Conservation (phyloP, 2,329 filamentous ascomycete genomes). For the Simplicillium aogashimaense region DNA sequence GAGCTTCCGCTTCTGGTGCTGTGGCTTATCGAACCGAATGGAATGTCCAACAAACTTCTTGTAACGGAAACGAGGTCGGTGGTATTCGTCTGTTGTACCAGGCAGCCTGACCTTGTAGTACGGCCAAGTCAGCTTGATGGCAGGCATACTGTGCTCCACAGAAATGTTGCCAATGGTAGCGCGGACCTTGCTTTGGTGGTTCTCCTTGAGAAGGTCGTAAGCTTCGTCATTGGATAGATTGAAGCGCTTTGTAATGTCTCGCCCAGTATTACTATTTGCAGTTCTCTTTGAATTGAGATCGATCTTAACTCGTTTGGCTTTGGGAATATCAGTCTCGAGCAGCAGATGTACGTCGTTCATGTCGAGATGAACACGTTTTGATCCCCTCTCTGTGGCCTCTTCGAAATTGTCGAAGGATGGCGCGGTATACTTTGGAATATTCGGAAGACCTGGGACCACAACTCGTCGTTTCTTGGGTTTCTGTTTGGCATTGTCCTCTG, state of each 20-base stretch:
- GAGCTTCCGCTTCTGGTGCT: conserved; percentile 68
- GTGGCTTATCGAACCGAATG: conserved; percentile 64
- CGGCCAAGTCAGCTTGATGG: conserved; percentile 83
- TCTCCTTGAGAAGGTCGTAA: conserved; percentile 92
- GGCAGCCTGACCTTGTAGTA: conserved; percentile 86
- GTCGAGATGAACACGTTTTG: conserved; percentile 74
- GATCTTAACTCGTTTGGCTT: conserved; percentile 47
- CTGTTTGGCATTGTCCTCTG: conserved; percentile 27
- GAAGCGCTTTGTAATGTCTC: conserved; percentile 71
- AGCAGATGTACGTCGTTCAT: conserved; percentile 82
- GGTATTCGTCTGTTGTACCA: conserved; percentile 68
- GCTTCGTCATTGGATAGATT: conserved; percentile 95
- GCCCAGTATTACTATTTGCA: conserved; percentile 59
- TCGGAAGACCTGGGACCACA: conserved; percentile 47
- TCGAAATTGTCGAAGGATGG: conserved; percentile 77
- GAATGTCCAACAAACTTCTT: conserved; percentile 55
- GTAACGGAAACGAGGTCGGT: conserved; percentile 70
- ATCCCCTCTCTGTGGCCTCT: conserved; percentile 58
- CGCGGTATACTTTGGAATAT: conserved; percentile 48
- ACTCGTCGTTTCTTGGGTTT: conserved; percentile 60
- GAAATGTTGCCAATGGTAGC: conserved; percentile 83
- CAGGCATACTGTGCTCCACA: conserved; percentile 92
- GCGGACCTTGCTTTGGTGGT: conserved; percentile 90
- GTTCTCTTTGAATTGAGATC: conserved; percentile 54
- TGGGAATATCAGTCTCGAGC: conserved; percentile 64